Evolutionary conservation across 2,329 filamentous ascomycete species (phyloP).

Genomic region (Talaromyces marneffei): DNA sequence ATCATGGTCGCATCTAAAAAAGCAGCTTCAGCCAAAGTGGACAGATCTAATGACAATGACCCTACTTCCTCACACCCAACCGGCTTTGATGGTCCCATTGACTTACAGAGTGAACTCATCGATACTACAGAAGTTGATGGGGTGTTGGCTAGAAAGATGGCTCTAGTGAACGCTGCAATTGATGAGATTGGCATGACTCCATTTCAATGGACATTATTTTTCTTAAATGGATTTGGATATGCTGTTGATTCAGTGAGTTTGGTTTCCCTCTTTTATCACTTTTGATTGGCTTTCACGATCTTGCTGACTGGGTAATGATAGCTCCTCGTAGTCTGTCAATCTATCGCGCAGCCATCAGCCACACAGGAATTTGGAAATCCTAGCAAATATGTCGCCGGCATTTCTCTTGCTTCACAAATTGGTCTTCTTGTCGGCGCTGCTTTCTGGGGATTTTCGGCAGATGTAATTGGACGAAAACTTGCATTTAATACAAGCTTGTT

Average conservation of each 20-base stretch:
- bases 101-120: conserved; percentile 3
- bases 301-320: background rate
- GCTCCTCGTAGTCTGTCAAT: conserved; percentile 7
- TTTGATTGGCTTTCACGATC: background rate
- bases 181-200: conserved; percentile 58
- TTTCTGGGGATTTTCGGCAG: conserved; percentile 8
- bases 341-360: conserved; percentile 5
- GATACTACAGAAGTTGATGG: conserved; percentile 27
- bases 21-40: background rate
- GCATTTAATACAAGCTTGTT: conserved; percentile 9
- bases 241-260: conserved; percentile 8
- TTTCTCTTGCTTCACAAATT: conserved; percentile 6
- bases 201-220: conserved; percentile 57
- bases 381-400: background rate
- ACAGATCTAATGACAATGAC: background rate
- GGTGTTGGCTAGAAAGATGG: conserved; percentile 38
- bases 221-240: conserved; percentile 57
- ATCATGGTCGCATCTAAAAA: background rate
- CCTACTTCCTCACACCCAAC: background rate
- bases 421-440: conserved; percentile 7
- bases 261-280: too few species aligned
- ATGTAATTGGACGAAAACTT: conserved; percentile 5
- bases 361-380: conserved; percentile 6
- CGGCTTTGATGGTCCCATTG: background rate
- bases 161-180: conserved; percentile 34